Conservation (phyloP, 2,329 filamentous ascomycete species). For the Fusarium odoratissimum region DNA sequence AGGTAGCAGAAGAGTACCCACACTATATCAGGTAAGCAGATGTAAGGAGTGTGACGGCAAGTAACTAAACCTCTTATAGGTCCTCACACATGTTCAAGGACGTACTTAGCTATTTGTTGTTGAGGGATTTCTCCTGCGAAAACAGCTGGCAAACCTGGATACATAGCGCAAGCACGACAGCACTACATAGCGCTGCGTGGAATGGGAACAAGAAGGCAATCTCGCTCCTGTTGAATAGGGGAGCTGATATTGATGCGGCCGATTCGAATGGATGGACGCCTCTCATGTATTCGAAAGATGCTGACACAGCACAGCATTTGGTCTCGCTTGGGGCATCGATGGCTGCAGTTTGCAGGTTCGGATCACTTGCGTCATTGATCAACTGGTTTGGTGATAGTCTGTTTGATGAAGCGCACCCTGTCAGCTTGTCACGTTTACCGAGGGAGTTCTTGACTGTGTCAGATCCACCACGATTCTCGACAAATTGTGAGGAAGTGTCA, state of each 20-base stretch:
- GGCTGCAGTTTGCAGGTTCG: neutral
- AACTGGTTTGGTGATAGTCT: neutral
- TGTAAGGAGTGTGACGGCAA: neutral
- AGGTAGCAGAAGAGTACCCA: neutral
- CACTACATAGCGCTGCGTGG: neutral
- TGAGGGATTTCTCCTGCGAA: fast-evolving
- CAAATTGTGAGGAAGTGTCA: fast-evolving
- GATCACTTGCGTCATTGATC: neutral
- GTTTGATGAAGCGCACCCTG: neutral
- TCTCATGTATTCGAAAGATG: neutral
- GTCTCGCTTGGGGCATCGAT: neutral
- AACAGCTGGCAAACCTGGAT: neutral
- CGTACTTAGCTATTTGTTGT: neutral
- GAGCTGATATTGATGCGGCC: neutral
- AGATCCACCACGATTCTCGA: neutral
- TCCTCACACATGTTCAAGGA: neutral
- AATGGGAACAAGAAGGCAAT: neutral
- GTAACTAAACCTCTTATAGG: neutral
- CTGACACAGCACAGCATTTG: neutral
- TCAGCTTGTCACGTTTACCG: neutral
- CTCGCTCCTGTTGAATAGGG: neutral
- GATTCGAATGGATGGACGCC: slow-evolving; percentile 2
- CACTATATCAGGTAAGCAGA: neutral
- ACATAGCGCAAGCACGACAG: neutral
- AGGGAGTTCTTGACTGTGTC: neutral